Conservation (phyloP, 306 rosid species). For the Arachis hypogaea region DNA sequence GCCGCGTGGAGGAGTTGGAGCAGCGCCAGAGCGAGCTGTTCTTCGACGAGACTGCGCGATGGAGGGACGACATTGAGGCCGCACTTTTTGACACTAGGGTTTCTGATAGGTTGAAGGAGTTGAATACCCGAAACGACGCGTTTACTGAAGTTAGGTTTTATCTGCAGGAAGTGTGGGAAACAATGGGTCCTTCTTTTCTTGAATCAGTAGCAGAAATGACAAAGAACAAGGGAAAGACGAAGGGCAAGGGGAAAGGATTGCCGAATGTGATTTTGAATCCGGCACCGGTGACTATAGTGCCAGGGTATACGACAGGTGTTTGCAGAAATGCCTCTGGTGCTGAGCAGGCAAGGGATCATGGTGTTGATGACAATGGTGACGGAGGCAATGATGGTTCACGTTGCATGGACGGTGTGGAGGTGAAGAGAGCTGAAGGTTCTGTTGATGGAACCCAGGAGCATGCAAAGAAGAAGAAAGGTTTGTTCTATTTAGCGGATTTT, state of each 20-base stretch:
- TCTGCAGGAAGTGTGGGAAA: conserved; percentile 62
- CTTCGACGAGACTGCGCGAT: conserved; percentile 47
- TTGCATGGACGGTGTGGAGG: conserved; percentile 31
- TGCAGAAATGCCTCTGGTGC: conserved; percentile 10
- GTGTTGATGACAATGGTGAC: not conserved
- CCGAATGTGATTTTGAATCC: not conserved
- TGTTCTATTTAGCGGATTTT: not conserved
- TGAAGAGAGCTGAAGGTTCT: conserved; percentile 24
- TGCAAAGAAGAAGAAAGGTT: conserved; percentile 42
- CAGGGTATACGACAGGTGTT: conserved; percentile 26
- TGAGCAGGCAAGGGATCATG: conserved; percentile 1
- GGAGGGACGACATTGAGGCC: conserved; percentile 58
- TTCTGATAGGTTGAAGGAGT: conserved; percentile 45
- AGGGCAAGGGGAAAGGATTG: not conserved
- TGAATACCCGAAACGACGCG: conserved; percentile 64
- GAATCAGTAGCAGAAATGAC: conserved; percentile 40
- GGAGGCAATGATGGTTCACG: conserved; percentile 2
- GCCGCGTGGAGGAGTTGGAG: conserved; percentile 35
- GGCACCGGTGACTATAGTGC: not conserved
- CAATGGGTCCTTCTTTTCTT: conserved; percentile 61
- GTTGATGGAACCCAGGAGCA: conserved; percentile 32
- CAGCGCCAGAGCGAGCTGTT: conserved; percentile 43
- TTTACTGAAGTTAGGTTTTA: conserved; percentile 44
- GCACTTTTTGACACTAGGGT: conserved; percentile 56
- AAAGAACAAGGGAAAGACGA: not conserved